Base-by-base conservation (phyloP, 805 yeast species). In the Ogataea salicorniae region DNA sequence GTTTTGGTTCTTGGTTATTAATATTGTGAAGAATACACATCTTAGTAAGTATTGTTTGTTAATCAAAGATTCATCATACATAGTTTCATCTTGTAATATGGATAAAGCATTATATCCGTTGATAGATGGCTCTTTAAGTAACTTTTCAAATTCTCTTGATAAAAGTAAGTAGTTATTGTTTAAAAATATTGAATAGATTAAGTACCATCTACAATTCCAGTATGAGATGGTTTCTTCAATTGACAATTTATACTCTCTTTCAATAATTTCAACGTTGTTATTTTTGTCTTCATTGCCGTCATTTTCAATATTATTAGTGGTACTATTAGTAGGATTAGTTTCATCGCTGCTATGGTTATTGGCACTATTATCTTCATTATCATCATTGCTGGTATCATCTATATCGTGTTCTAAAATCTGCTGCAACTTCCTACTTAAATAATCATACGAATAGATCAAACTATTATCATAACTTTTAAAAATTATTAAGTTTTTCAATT, bases 141-240 rank as follows among this genome's bases (percentile, higher is more conserved):
- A 40, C 6, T 31, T 39, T 5, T 55, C 53, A 44, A 58, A 58
- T 9, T 55, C 58, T 4, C 53, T 53, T 18, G 58, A 57, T 34
- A 60, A 64, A 1, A 41, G 41, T 5, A 45, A 40, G 39, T 61
- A 66, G 45, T 63, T 56, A 40, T 54, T 55, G 17, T 49, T 46
- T 22, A 56, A 45, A 46, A 63, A 67, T 20, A 48, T 38, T 1
- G 60, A 57, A 38, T 59, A 62, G 6, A 66, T 13, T 16, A 63
- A 37, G 37, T 54, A 50, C 66, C 66, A 64, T 17, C 63, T 54
- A 33, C 67, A 58, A 15, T 54, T 59, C 62, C 62, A 66, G 47
- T 62, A 65, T 5, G 62, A 50, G 3, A 56, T 46, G 7, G 56
- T 47, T 38, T 60, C 66, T 6, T 55, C 55, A 7, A 23, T 36